These are phyloP conservation scores for Auricularia heimuer DNA, from an alignment of 768 basidiomycete species.

Conservation along the genomic window DNA sequence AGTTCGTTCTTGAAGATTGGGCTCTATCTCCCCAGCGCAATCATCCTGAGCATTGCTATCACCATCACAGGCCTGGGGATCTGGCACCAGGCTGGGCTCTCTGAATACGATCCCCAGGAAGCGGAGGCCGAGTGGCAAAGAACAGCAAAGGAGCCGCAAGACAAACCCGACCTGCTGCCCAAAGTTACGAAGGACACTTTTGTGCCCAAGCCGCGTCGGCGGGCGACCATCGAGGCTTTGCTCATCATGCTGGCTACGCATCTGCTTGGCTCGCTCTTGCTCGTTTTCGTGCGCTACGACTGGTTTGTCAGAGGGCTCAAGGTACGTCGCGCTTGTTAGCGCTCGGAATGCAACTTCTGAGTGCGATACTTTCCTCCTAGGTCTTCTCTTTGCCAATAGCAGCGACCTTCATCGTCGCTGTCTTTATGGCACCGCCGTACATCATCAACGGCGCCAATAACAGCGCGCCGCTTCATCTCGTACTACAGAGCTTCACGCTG, in stretches of 20 bases:
- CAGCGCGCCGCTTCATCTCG: slow-evolving; percentile 27
- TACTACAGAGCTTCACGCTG: slow-evolving; percentile 67
- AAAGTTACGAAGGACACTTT: slow-evolving; percentile 22
- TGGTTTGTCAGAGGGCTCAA: slow-evolving; percentile 32
- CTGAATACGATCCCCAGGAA: neutral
- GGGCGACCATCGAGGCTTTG: slow-evolving; percentile 47
- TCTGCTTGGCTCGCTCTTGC: slow-evolving; percentile 40
- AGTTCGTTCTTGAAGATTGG: slow-evolving; percentile 81
- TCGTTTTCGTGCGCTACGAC: slow-evolving; percentile 35
- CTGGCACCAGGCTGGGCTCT: slow-evolving; percentile 65
- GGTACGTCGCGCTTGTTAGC: slow-evolving; percentile 18
- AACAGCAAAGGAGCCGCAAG: slow-evolving; percentile 1
- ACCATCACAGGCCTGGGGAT: slow-evolving; percentile 70
- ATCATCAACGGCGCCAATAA: too few species aligned
- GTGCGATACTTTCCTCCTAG: slow-evolving; percentile 2
- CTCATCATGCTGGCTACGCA: slow-evolving; percentile 50
- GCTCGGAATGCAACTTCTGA: too few species aligned
- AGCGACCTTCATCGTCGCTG: slow-evolving; percentile 1
- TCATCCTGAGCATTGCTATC: slow-evolving; percentile 76
- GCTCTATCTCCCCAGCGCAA: slow-evolving; percentile 76
- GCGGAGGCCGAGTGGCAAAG: slow-evolving; percentile 3
- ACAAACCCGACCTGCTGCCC: slow-evolving; percentile 1
- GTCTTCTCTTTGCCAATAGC: slow-evolving; percentile 21
- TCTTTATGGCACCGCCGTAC: slow-evolving; percentile 17
- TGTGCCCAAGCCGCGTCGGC: slow-evolving; percentile 29